phyloP scores from a whole-genome alignment of 2,329 filamentous ascomycete species.

The Xylariaceae sp. region DNA sequence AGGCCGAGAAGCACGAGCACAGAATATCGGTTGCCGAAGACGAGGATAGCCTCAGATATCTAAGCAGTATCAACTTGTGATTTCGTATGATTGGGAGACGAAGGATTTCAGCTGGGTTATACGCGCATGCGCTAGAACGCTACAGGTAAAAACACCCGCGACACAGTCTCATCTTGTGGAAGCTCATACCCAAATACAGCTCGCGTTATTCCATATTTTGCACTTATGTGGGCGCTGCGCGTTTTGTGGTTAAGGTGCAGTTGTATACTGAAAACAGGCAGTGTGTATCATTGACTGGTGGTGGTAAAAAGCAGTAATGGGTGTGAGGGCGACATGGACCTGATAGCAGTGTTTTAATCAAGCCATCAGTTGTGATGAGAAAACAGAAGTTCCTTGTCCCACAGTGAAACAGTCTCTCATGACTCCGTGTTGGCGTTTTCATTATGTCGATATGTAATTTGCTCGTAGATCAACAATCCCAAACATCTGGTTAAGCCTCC shows the following conservation, averaged over 20 bases:
- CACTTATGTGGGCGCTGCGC: constrained; percentile 4
- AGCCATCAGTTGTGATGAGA: background rate
- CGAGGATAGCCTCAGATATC: background rate
- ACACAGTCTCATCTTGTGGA: constrained; percentile 29
- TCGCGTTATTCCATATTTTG: constrained; percentile 17
- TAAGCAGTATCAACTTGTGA: background rate
- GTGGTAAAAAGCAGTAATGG: constrained; percentile 1
- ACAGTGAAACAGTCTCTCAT: no score
- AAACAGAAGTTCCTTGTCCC: background rate
- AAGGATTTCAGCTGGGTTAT: background rate
- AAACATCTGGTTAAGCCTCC: no score
- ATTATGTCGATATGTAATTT: no score
- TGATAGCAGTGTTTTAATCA: constrained; percentile 1
- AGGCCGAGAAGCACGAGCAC: background rate
- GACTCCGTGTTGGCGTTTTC: no score
- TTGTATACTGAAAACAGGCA: background rate
- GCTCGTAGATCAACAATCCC: no score
- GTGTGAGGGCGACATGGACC: no score
- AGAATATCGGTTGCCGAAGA: background rate
- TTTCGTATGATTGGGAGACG: constrained; percentile 5
- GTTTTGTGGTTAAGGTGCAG: constrained; percentile 6
- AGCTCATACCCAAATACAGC: constrained; percentile 39
- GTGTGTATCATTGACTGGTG: background rate
- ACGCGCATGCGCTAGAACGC: constrained; percentile 14
- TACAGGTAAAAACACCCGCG: constrained; percentile 38